Percentiles rank a stretch among this genome's conserved stretches.
Conservation (phyloP, 441 rosid genomes). For the Breynia disticha region DNA sequence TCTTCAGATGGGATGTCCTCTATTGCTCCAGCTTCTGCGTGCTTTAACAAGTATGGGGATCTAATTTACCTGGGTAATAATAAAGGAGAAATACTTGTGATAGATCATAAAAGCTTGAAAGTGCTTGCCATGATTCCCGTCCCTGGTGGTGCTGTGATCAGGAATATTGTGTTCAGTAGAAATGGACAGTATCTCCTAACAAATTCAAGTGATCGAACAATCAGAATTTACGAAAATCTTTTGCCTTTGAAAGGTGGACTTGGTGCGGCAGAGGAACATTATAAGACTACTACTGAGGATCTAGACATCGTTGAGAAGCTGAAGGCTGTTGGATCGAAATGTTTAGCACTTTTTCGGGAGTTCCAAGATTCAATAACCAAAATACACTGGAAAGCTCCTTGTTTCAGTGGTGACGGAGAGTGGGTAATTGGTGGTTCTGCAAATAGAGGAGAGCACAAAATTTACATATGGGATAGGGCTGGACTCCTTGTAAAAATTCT, state of each 20-base stretch:
- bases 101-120: slow-evolving; percentile 55
- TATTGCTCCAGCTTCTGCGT: slow-evolving; percentile 81
- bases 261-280: slow-evolving; percentile 36
- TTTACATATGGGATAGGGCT: slow-evolving; percentile 94
- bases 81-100: slow-evolving; percentile 83
- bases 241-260: slow-evolving; percentile 65
- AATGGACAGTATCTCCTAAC: slow-evolving; percentile 85
- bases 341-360: slow-evolving; percentile 75
- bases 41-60: slow-evolving; percentile 91
- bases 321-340: slow-evolving; percentile 68
- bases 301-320: slow-evolving; percentile 56
- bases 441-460: slow-evolving; percentile 96
- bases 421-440: slow-evolving; percentile 97
- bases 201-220: slow-evolving; percentile 82
- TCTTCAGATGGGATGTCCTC: slow-evolving; percentile 49
- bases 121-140: slow-evolving; percentile 62
- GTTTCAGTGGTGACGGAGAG: slow-evolving; percentile 97
- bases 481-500: slow-evolving; percentile 95
- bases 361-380: slow-evolving; percentile 91
- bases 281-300: slow-evolving; percentile 34
- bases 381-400: slow-evolving; percentile 97
- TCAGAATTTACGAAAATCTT: slow-evolving; percentile 89
- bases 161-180: slow-evolving; percentile 80
- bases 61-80: slow-evolving; percentile 86
- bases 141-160: slow-evolving; percentile 62